Percentiles rank a stretch among this genome's conserved stretches.
Evolutionary conservation across 192 early-diverging fungal genomes (phyloP).

Genomic region (Rhizophagus clarus): DNA sequence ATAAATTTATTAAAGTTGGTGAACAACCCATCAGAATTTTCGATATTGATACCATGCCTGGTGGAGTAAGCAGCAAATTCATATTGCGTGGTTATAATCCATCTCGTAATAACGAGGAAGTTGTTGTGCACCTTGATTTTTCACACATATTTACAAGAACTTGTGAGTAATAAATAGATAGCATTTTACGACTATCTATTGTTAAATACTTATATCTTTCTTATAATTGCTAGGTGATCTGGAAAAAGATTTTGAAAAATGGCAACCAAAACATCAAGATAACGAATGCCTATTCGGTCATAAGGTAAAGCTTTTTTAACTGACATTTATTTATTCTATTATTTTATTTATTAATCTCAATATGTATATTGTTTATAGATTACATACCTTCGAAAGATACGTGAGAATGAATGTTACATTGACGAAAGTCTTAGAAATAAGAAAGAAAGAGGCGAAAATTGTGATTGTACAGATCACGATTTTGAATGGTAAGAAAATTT

Average conservation of each 20-base stretch:
- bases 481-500: slow-evolving; percentile 72
- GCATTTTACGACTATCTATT: neutral
- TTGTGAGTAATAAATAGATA: slow-evolving; percentile 49
- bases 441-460: slow-evolving; percentile 57
- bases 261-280: slow-evolving; percentile 54
- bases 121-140: slow-evolving; percentile 57
- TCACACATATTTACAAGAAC: slow-evolving; percentile 40
- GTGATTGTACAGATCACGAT: slow-evolving; percentile 76
- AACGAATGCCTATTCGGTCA: slow-evolving; percentile 43
- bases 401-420: slow-evolving; percentile 70
- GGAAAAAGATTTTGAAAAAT: slow-evolving; percentile 73
- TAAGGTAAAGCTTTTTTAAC: neutral
- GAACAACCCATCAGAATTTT: slow-evolving; percentile 55
- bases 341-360: neutral
- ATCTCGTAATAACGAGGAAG: slow-evolving; percentile 36
- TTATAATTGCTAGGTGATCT: slow-evolving; percentile 33
- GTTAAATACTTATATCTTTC: neutral
- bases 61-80: slow-evolving; percentile 77
- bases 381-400: slow-evolving; percentile 73
- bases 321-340: neutral
- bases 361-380: slow-evolving; percentile 38
- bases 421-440: slow-evolving; percentile 68
- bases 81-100: slow-evolving; percentile 68
- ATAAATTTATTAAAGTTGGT: slow-evolving; percentile 40
- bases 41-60: slow-evolving; percentile 71